Conservation (phyloP, 306 rosid genomes). For the Styphnolobium japonicum region DNA sequence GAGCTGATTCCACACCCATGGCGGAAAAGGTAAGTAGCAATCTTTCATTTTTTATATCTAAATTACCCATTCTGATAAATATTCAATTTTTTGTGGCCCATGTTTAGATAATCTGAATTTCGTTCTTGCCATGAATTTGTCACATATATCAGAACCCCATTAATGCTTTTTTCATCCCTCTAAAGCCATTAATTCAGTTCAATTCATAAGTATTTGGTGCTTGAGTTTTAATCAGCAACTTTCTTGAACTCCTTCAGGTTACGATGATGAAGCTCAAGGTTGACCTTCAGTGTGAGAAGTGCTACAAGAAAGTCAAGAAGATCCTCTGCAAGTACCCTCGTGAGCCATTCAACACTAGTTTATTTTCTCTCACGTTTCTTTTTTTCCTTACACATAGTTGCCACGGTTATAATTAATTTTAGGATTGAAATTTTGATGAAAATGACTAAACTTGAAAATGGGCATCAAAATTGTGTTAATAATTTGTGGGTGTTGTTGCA, state of each 20-base stretch:
- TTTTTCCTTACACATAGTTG: background rate
- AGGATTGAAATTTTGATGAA: background rate
- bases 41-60: background rate
- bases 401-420: too few relatives aligned
- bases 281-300: conserved; percentile 59
- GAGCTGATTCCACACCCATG: conserved; percentile 29
- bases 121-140: background rate
- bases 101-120: background rate
- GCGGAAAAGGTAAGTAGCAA: conserved; percentile 20
- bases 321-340: conserved; percentile 64
- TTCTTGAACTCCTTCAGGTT: conserved; percentile 10
- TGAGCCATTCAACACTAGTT: conserved; percentile 32
- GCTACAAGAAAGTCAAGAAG: conserved; percentile 68
- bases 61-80: background rate
- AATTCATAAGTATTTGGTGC: background rate
- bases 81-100: background rate
- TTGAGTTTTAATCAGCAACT: background rate
- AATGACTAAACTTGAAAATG: too few relatives aligned
- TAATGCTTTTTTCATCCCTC: background rate
- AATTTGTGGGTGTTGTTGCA: conserved; percentile 8
- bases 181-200: background rate
- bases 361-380: background rate
- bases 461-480: conserved; percentile 10
- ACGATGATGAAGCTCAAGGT: conserved; percentile 57
- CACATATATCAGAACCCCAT: background rate